Evolutionary conservation across 805 yeast genomes (phyloP).

Genomic region (Teunomyces panamensis): DNA sequence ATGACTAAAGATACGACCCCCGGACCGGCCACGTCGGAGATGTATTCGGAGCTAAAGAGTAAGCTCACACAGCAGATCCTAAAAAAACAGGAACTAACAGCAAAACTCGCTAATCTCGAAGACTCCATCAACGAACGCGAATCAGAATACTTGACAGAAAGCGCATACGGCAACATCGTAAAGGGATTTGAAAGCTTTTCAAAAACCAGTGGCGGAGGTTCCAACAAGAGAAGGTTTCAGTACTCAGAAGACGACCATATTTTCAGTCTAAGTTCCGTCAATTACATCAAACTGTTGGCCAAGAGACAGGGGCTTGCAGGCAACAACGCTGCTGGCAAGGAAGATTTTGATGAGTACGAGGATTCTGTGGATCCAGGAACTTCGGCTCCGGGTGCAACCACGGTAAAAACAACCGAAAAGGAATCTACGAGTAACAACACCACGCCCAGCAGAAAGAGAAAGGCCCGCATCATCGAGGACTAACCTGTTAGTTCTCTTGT

Average conservation of each 20-base stretch:
- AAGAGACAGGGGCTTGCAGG: conserved; percentile 42
- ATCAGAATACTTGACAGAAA: conserved; percentile 70
- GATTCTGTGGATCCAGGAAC: conserved; percentile 30
- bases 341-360: conserved; percentile 38
- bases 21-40: conserved; percentile 29
- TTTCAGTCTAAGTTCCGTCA: conserved; percentile 72
- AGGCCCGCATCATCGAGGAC: conserved; percentile 26
- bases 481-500: conserved; percentile 6
- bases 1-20: conserved; percentile 1
- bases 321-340: conserved; percentile 23
- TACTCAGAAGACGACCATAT: conserved; percentile 76
- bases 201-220: conserved; percentile 37
- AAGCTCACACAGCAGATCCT: conserved; percentile 62
- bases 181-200: conserved; percentile 85
- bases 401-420: conserved; percentile 1
- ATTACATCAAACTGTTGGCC: conserved; percentile 57
- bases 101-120: conserved; percentile 60
- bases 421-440: conserved; percentile 6
- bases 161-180: conserved; percentile 76
- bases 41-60: conserved; percentile 65
- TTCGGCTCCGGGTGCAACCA: conserved; percentile 1
- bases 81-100: conserved; percentile 63
- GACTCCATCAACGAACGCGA: conserved; percentile 79
- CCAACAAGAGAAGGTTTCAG: conserved; percentile 47
- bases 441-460: conserved; percentile 27